Evolutionary conservation across 1,284 basidiomycete genomes (phyloP).

Genomic region (Leccinum variabile): DNA sequence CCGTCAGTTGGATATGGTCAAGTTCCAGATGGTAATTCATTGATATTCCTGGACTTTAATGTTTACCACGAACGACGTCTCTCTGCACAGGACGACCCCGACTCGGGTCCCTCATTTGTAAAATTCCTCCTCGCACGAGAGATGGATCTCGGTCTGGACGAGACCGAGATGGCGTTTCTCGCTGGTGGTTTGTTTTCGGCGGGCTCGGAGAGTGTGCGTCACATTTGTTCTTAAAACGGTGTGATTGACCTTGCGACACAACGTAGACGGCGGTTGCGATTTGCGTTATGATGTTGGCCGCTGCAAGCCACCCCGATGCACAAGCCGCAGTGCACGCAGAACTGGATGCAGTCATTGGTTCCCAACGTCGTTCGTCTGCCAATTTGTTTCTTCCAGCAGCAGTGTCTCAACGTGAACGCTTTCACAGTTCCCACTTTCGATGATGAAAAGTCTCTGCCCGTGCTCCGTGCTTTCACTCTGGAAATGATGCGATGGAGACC

Average conservation of each 20-base stretch:
- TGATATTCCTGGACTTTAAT: not conserved
- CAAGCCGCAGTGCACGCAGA: constrained; percentile 18
- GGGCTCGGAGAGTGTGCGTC: constrained; percentile 9
- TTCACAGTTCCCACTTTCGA: constrained; percentile 12
- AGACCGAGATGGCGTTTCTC: constrained; percentile 20
- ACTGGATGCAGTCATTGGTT: constrained; percentile 13
- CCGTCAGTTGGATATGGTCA: constrained; percentile 8
- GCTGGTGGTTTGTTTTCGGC: constrained; percentile 11
- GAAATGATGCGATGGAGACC: constrained; percentile 18
- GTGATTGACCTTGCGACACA: not conserved
- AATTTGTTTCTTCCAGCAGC: not conserved
- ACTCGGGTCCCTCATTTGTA: constrained; percentile 12
- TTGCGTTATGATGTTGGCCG: constrained; percentile 3
- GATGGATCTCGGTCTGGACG: constrained; percentile 9
- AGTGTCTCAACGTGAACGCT: not conserved
- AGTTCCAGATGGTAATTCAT: constrained; percentile 11
- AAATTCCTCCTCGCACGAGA: constrained; percentile 13
- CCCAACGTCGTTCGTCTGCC: constrained; percentile 5
- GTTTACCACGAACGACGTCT: not conserved
- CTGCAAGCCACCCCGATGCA: constrained; percentile 10
- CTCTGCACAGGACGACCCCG: constrained; percentile 4
- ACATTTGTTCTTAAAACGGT: not conserved
- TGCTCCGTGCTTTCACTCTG: constrained; percentile 15
- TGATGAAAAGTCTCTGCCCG: constrained; percentile 8
- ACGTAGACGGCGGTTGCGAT: constrained; percentile 4